These are phyloP conservation scores for Mycena rosella DNA, from an alignment of 768 basidiomycete species.

Conservation along the genomic window DNA sequence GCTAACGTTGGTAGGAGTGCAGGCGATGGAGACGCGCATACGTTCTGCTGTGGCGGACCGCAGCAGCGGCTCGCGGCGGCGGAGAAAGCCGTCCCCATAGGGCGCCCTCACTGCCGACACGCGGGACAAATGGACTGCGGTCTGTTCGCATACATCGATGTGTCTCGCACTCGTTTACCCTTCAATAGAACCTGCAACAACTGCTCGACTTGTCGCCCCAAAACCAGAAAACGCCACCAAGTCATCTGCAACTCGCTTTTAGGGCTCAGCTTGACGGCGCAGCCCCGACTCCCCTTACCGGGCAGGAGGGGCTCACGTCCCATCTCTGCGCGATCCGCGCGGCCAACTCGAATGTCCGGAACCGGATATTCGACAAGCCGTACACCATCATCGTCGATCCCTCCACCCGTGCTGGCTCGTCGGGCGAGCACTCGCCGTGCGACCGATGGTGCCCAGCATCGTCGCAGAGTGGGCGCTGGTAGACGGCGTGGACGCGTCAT, in stretches of 20 bases:
- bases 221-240: slow-evolving; percentile 72
- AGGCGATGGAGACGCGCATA: slow-evolving; percentile 60
- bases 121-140: slow-evolving; percentile 85
- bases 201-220: slow-evolving; percentile 74
- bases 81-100: slow-evolving; percentile 72
- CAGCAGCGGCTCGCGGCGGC: slow-evolving; percentile 60
- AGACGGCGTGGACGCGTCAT: slow-evolving; percentile 66
- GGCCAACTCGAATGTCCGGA: slow-evolving; percentile 70
- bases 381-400: slow-evolving; percentile 87
- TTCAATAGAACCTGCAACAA: slow-evolving; percentile 73
- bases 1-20: slow-evolving; percentile 49
- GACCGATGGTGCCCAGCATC: slow-evolving; percentile 93
- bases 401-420: slow-evolving; percentile 85
- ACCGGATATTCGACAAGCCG: slow-evolving; percentile 94
- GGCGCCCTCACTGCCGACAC: slow-evolving; percentile 84
- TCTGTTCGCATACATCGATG: slow-evolving; percentile 44
- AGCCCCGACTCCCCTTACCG: slow-evolving; percentile 57
- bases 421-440: slow-evolving; percentile 92
- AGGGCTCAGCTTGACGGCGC: slow-evolving; percentile 86
- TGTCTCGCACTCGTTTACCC: slow-evolving; percentile 6
- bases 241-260: slow-evolving; percentile 82
- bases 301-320: slow-evolving; percentile 65
- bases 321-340: slow-evolving; percentile 83
- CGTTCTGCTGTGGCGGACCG: slow-evolving; percentile 66
- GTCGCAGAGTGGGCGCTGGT: slow-evolving; percentile 86